phyloP scores from a whole-genome alignment of 805 yeast species.

The Wickerhamiella siamensis region DNA sequence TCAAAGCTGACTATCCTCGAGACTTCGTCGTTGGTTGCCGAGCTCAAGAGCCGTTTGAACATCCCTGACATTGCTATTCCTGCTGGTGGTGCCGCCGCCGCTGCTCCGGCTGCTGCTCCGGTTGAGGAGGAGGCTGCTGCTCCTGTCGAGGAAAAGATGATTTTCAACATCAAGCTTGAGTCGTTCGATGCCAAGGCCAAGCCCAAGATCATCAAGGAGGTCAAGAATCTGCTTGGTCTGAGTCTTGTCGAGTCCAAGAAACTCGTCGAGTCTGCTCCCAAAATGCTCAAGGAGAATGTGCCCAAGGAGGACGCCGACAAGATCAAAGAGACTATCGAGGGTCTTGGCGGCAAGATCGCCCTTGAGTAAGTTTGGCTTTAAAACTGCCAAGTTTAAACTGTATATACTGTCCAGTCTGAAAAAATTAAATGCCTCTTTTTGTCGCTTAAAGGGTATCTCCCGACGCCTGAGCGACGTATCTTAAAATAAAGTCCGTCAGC shows the following conservation, averaged over 20 bases:
- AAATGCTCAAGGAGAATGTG: slow-evolving; percentile 84
- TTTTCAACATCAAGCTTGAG: slow-evolving; percentile 83
- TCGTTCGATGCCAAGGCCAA: slow-evolving; percentile 87
- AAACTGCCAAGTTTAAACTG: not conserved
- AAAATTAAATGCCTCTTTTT: not conserved
- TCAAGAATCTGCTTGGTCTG: slow-evolving; percentile 77
- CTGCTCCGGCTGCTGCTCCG: slow-evolving; percentile 50
- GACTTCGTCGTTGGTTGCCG: slow-evolving; percentile 74
- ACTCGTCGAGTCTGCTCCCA: slow-evolving; percentile 96
- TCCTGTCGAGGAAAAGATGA: slow-evolving; percentile 84
- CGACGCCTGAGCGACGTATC: too few species aligned
- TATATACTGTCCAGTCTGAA: not conserved
- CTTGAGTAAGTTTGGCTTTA: slow-evolving; percentile 45
- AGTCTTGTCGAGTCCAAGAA: slow-evolving; percentile 95
- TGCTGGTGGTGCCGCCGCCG: slow-evolving; percentile 46
- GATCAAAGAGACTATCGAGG: slow-evolving; percentile 85
- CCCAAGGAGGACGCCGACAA: slow-evolving; percentile 97
- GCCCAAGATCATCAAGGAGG: slow-evolving; percentile 96
- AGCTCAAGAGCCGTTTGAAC: slow-evolving; percentile 56
- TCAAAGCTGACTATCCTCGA: slow-evolving; percentile 83
- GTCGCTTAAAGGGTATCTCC: not conserved
- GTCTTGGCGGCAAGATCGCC: slow-evolving; percentile 81
- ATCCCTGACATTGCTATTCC: slow-evolving; percentile 90
- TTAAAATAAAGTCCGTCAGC: slow-evolving; percentile 3
- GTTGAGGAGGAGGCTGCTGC: slow-evolving; percentile 60